Evolutionary conservation across 768 basidiomycete genomes (phyloP).

Genomic region (Clitopilus hobsonii): DNA sequence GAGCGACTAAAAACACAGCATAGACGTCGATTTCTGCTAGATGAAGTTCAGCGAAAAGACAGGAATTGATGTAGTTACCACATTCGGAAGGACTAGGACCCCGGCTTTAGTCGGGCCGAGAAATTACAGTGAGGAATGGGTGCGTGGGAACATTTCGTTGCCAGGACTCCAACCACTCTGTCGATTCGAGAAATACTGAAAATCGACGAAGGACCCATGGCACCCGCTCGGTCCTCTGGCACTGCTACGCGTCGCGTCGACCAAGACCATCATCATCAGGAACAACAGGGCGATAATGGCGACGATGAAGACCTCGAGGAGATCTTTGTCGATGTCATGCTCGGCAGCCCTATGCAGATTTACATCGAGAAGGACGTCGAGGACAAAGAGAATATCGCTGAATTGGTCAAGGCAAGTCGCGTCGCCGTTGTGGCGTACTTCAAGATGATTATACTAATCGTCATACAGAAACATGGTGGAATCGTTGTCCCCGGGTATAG

Average conservation of each 20-base stretch:
- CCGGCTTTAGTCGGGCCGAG: neutral
- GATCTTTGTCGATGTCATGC: conserved; percentile 80
- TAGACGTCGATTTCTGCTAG: too few species aligned
- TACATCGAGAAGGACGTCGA: conserved; percentile 81
- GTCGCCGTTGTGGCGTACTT: conserved; percentile 7
- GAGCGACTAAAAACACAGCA: too few species aligned
- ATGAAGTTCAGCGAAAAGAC: neutral
- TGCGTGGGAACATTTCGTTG: conserved; percentile 16
- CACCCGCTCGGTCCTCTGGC: conserved; percentile 63
- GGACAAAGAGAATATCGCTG: conserved; percentile 59
- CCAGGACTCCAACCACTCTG: conserved; percentile 46
- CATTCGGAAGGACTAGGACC: neutral
- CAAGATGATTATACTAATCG: too few species aligned
- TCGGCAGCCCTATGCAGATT: conserved; percentile 68
- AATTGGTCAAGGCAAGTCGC: conserved; percentile 60
- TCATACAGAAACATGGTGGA: conserved; percentile 70
- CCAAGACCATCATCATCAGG: conserved; percentile 30
- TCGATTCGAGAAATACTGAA: conserved; percentile 28
- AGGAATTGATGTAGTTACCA: neutral
- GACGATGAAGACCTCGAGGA: conserved; percentile 10
- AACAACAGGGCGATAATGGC: neutral
- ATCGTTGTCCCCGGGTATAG: conserved; percentile 71
- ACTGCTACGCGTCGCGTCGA: conserved; percentile 34
- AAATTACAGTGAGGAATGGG: conserved; percentile 10
- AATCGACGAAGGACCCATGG: conserved; percentile 65